Conservation (phyloP, 139 green algal species). For the Diplosphaera chodatii region DNA sequence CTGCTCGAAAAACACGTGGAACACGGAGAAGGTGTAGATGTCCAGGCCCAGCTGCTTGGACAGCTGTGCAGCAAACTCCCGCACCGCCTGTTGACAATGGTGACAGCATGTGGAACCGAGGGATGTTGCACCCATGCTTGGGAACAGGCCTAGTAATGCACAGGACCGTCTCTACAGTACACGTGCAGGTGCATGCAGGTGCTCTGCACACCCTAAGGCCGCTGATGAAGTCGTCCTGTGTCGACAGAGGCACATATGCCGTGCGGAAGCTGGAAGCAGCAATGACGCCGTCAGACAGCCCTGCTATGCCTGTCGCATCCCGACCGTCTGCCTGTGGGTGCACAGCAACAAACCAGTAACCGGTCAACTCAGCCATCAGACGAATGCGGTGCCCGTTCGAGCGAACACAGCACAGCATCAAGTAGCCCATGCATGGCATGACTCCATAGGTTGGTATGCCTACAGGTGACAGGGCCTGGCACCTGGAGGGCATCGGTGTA, state of each 20-base stretch:
- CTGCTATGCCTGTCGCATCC: conserved; percentile 26
- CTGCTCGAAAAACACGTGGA: conserved; percentile 95
- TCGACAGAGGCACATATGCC: conserved; percentile 70
- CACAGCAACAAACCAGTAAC: not conserved
- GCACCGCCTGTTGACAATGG: conserved; percentile 12
- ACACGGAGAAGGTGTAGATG: conserved; percentile 83
- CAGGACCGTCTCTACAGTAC: too few relatives aligned
- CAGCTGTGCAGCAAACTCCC: conserved; percentile 12
- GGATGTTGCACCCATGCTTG: too few relatives aligned
- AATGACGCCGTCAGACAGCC: conserved; percentile 43
- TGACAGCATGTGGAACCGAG: too few relatives aligned
- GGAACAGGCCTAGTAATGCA: too few relatives aligned
- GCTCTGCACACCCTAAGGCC: conserved; percentile 44
- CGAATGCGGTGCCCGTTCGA: too few relatives aligned
- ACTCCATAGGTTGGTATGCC: too few relatives aligned
- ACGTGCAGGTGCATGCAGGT: not conserved
- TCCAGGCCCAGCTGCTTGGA: conserved; percentile 43
- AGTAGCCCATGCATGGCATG: too few relatives aligned
- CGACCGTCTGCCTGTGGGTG: not conserved
- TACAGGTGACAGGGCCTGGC: too few relatives aligned
- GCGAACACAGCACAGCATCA: too few relatives aligned
- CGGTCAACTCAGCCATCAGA: conserved; percentile 1
- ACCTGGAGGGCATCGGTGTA: conserved; percentile 54
- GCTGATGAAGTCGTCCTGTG: conserved; percentile 79
- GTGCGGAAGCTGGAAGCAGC: conserved; percentile 69